phyloP scores from a whole-genome alignment of 805 yeast species.

The Saturnispora serradocipensis region DNA sequence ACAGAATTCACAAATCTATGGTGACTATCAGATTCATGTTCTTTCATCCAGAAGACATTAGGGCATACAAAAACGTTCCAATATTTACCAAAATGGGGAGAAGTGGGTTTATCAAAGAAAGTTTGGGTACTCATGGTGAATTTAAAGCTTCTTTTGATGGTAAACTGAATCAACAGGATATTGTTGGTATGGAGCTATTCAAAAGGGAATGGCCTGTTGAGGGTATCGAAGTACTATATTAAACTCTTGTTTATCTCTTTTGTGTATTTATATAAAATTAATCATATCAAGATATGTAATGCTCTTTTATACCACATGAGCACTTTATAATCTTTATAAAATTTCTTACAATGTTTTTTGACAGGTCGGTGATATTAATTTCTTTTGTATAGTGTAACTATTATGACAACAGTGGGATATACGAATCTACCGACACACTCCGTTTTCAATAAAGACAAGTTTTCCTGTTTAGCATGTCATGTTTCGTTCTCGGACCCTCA shows the following conservation, averaged over 20 bases:
- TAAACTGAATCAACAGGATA: constrained; percentile 82
- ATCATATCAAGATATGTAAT: background rate
- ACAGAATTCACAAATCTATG: constrained; percentile 86
- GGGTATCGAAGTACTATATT: constrained; percentile 6
- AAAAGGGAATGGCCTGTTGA: constrained; percentile 85
- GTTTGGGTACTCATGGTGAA: constrained; percentile 97
- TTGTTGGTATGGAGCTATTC: constrained; percentile 86
- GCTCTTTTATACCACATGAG: background rate
- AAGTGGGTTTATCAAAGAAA: constrained; percentile 88
- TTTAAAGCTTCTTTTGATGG: constrained; percentile 94
- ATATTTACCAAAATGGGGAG: constrained; percentile 89
- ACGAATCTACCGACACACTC: constrained; percentile 9
- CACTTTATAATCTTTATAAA: background rate
- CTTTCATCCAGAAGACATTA: constrained; percentile 82
- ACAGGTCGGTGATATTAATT: background rate
- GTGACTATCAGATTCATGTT: constrained; percentile 96
- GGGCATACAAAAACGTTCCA: constrained; percentile 85
- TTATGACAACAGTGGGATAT: background rate
- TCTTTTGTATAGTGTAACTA: background rate
- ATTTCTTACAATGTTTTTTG: background rate
- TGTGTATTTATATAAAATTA: background rate
- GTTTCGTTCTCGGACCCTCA: constrained; percentile 75
- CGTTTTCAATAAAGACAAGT: constrained; percentile 10
- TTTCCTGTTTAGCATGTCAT: constrained; percentile 84
- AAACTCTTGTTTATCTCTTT: background rate